Base-by-base conservation (phyloP, 441 rosid genomes). In the Monsonia emarginata region DNA sequence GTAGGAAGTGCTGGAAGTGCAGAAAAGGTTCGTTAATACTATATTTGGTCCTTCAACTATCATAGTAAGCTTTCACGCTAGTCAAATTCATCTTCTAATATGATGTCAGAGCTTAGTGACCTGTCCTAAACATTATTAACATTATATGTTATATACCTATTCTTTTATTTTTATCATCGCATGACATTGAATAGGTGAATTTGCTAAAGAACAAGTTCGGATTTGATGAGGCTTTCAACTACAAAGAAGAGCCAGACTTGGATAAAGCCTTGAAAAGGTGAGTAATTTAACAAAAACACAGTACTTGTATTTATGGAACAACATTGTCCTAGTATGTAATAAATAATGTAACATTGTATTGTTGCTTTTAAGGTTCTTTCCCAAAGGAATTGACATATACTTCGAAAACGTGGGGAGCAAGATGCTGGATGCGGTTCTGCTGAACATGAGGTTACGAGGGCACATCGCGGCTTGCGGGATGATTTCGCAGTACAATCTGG, bases 401-500 rank as follows among this genome's bases (percentile, higher is more conserved):
- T 83, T 80, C 1, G 85, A 81, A 13, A 83, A 81, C 19, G 89
- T 81, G 0, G 83, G 87, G 0, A 83, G 84, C 0, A 81, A 78
- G 44, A 78, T 83, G 83, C 82, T 85, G 0, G 85, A 80, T 8
- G 83, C 85, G 0, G 87, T 76, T 9, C 69, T 85, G 1, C 69
- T 61, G 1, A 85, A 83, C 82, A 76, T 83, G 82, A 76, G 77
- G 38, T 0, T 38, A 42, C 71, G 28, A 2, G 87, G 83, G 0
- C 80, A 87, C 14, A 82, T 86, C 0, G 84, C 85, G 0, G 80
- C n/a, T 0, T 84, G 89, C 25, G 89, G 88, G 65, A 84, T 86
- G 85, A 77, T 88, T 68, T 84, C 89, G 0, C 86, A 83, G 69
- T 86, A 86, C 80, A 81, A 83, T 65, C 83, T 76, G 0, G 72